These are phyloP conservation scores for Penicillium concentricum DNA, from an alignment of 2,329 filamentous ascomycete genomes.

Conservation along the genomic window DNA sequence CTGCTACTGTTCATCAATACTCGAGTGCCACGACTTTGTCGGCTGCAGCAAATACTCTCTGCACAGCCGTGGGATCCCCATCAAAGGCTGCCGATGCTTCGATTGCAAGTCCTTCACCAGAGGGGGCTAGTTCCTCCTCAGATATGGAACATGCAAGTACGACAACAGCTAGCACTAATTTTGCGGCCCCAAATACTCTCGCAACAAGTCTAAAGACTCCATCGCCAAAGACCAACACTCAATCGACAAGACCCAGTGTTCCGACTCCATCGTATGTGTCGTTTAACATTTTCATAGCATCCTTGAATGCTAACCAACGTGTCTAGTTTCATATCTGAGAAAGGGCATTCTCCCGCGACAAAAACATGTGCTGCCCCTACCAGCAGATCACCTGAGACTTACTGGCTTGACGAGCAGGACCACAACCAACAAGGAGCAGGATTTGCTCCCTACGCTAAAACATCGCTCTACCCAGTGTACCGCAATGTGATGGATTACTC, in stretches of 20 bases:
- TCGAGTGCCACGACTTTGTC: background rate
- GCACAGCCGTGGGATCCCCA: background rate
- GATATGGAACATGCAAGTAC: background rate
- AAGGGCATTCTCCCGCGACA: background rate
- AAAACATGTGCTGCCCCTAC: constrained; percentile 18
- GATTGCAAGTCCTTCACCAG: background rate
- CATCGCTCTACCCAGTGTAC: constrained; percentile 24
- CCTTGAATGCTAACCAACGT: background rate
- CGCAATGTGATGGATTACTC: constrained; percentile 31
- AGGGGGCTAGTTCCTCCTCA: background rate
- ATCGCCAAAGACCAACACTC: background rate
- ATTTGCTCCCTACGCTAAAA: constrained; percentile 22
- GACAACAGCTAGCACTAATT: too few species aligned
- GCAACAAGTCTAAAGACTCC: background rate
- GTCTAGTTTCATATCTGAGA: background rate
- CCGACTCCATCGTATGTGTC: background rate
- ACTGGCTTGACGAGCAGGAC: constrained; percentile 29
- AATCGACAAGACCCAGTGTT: background rate
- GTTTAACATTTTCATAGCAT: background rate
- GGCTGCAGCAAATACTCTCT: background rate
- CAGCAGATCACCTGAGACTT: constrained; percentile 4
- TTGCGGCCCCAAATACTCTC: background rate
- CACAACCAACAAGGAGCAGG: constrained; percentile 25
- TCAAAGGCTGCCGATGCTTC: background rate
- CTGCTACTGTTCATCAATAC: background rate